Conservation (phyloP, 352 stramenopile species). For the Lagenidium sp. region DNA sequence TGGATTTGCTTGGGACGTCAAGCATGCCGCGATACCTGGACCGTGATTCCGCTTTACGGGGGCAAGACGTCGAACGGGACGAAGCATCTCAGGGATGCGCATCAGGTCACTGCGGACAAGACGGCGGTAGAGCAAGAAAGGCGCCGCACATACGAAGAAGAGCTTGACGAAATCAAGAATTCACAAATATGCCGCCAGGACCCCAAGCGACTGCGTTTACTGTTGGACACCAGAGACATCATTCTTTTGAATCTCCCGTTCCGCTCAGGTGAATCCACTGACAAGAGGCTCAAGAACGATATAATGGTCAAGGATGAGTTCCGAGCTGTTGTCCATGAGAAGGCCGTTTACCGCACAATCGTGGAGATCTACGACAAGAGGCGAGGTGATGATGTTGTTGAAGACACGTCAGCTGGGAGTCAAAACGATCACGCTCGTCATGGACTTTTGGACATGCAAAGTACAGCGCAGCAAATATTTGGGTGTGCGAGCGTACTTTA, state of each 20-base stretch:
- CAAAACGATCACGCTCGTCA: no score
- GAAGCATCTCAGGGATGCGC: neutral
- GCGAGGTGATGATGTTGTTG: no score
- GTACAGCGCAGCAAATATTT: no score
- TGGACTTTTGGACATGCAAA: no score
- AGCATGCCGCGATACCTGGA: neutral
- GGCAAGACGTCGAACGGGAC: neutral
- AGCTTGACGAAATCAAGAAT: neutral
- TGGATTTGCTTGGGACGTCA: neutral
- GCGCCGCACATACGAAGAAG: neutral
- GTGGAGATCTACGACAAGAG: no score
- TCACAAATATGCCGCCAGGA: neutral
- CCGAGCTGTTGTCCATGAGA: neutral
- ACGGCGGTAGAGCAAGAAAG: neutral
- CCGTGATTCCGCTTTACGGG: neutral
- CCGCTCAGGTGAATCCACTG: neutral
- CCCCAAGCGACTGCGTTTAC: neutral
- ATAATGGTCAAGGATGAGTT: neutral
- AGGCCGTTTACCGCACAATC: no score
- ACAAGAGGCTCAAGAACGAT: neutral
- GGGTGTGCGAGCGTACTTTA: no score
- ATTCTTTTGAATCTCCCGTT: neutral
- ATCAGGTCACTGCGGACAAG: neutral
- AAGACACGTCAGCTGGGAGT: no score
- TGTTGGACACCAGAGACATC: neutral